phyloP scores from a whole-genome alignment of 2,329 filamentous ascomycete genomes.

The Hortaea werneckii region DNA sequence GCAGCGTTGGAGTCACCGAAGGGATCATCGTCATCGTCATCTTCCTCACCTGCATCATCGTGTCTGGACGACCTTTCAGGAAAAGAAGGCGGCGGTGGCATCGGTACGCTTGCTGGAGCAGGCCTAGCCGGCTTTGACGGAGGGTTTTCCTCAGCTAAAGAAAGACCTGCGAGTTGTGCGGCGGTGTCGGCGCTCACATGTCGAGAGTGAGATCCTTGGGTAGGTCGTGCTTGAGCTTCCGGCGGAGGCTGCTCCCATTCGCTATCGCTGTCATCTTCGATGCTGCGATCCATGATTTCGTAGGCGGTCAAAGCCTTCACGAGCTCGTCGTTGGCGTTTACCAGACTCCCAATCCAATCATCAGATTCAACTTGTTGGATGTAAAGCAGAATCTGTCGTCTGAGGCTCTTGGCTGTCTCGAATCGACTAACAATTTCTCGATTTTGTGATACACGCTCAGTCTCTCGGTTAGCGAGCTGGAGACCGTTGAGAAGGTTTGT shows the following conservation, averaged over 20 bases:
- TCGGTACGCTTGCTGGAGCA: conserved; percentile 26
- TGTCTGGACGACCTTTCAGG: conserved; percentile 13
- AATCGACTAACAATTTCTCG: conserved; percentile 63
- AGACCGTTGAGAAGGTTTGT: conserved; percentile 82
- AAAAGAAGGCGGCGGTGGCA: conserved; percentile 23
- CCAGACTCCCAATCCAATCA: conserved; percentile 79
- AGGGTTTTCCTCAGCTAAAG: conserved; percentile 28
- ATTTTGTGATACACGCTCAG: conserved; percentile 79
- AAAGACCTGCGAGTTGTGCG: conserved; percentile 36
- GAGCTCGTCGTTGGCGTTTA: conserved; percentile 94
- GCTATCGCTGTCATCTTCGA: conserved; percentile 61
- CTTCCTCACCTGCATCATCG: conserved; percentile 45
- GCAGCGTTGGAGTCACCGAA: conserved; percentile 77
- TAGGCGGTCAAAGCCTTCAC: conserved; percentile 87
- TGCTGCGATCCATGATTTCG: conserved; percentile 81
- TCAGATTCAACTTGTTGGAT: conserved; percentile 87
- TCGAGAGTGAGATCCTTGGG: conserved; percentile 4
- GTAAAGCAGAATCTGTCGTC: conserved; percentile 78
- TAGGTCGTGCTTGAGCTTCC: conserved; percentile 1
- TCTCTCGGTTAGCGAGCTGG: conserved; percentile 83
- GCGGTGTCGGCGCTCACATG: conserved; percentile 20
- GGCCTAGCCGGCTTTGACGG: conserved; percentile 43
- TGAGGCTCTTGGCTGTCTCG: conserved; percentile 74
- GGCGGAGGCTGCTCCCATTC: conserved; percentile 42
- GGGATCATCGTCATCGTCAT: conserved; percentile 75